Evolutionary conservation across 1,284 basidiomycete genomes (phyloP).

Genomic region (Ceratobasidium sp.): DNA sequence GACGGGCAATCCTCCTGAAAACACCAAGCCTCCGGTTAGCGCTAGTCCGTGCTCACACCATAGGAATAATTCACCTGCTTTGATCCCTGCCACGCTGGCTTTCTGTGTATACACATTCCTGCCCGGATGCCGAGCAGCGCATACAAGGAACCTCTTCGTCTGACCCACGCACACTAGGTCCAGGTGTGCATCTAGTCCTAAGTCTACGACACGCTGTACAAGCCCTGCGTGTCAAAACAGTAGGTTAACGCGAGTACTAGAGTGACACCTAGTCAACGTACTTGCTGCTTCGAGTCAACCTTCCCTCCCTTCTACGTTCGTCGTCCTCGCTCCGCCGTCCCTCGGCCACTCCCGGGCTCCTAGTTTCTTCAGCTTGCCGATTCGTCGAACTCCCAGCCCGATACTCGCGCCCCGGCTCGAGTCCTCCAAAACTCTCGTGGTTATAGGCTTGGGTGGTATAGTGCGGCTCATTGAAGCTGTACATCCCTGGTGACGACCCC

Average conservation of each 20-base stretch:
- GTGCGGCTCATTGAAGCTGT: not conserved
- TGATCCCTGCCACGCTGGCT: conserved; percentile 1
- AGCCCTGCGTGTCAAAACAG: not conserved
- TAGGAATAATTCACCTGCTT: not conserved
- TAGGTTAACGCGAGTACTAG: not conserved
- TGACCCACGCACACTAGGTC: not conserved
- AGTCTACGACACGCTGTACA: conserved; percentile 1
- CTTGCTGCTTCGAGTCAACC: not conserved
- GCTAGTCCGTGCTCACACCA: not conserved
- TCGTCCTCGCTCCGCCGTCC: not conserved
- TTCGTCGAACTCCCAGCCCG: not conserved
- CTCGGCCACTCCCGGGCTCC: not conserved
- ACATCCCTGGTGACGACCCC: not conserved
- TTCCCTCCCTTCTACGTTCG: not conserved
- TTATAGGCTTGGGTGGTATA: not conserved
- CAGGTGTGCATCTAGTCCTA: not conserved
- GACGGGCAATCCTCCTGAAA: conserved; percentile 3
- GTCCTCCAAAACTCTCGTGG: not conserved
- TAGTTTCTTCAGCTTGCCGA: not conserved
- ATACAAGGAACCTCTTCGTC: conserved; percentile 1
- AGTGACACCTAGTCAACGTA: not conserved
- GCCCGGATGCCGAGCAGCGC: not conserved
- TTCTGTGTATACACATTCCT: not conserved
- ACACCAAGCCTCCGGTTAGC: not conserved
- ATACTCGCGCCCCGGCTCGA: not conserved